Evolutionary conservation across 495 filamentous ascomycete species (phyloP).

Genomic region (Neurospora hispaniola): DNA sequence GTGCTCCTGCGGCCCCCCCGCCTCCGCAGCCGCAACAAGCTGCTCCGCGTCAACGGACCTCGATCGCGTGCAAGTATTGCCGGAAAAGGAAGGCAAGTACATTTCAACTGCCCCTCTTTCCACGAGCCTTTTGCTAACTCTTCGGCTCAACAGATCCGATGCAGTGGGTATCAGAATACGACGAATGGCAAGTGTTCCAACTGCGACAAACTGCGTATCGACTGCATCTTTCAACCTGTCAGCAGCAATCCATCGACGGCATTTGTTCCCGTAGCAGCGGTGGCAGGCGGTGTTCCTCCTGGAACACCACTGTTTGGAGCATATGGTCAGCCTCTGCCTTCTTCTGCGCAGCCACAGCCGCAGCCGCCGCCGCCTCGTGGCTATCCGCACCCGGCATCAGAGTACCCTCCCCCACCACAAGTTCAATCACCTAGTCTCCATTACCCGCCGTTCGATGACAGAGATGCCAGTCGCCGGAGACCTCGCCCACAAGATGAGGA

Average conservation of each 20-base stretch:
- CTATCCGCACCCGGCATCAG: constrained; percentile 11
- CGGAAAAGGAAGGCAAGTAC: constrained; percentile 36
- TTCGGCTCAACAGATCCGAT: constrained; percentile 31
- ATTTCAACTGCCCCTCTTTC: neutral
- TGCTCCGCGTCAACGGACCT: constrained; percentile 39
- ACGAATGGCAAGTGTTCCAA: constrained; percentile 40
- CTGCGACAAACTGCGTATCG: constrained; percentile 40
- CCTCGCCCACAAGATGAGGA: constrained; percentile 29
- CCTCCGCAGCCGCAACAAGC: constrained; percentile 25
- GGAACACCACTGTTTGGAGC: constrained; percentile 38
- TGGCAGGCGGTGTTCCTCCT: constrained; percentile 37
- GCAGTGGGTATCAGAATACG: constrained; percentile 41
- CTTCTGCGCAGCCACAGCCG: constrained; percentile 8
- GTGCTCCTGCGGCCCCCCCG: constrained; percentile 8
- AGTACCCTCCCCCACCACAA: constrained; percentile 13
- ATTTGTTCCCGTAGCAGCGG: constrained; percentile 38
- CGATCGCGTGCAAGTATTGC: constrained; percentile 42
- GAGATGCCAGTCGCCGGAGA: constrained; percentile 25
- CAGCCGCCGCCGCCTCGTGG: constrained; percentile 4
- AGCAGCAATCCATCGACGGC: constrained; percentile 35
- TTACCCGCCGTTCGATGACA: constrained; percentile 29
- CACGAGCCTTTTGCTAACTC: constrained; percentile 6
- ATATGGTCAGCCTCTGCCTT: constrained; percentile 37
- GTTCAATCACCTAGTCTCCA: constrained; percentile 22
- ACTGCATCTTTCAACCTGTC: constrained; percentile 42